A percentile compares a stretch with the other conserved stretches of the same genome.
Conservation (phyloP, 1,139 yeast species). For the Sugiyamaella japonica region DNA sequence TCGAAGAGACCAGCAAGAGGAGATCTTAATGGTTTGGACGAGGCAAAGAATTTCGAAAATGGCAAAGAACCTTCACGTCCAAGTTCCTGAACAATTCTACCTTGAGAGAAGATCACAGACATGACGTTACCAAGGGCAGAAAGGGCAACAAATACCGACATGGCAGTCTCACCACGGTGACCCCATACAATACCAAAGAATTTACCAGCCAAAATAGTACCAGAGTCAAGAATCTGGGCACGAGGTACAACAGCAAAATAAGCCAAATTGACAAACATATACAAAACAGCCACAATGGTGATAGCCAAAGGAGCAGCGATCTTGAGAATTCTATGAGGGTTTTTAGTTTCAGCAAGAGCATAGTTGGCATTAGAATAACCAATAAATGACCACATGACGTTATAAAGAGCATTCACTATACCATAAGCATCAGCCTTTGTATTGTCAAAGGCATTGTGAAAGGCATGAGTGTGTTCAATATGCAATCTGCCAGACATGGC, state of each 20-base stretch:
- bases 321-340: conserved; percentile 67
- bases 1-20: conserved; percentile 56
- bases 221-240: conserved; percentile 58
- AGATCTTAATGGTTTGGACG: conserved; percentile 56
- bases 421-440: conserved; percentile 68
- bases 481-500: conserved; percentile 67
- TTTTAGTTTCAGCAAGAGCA: conserved; percentile 74
- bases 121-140: conserved; percentile 78
- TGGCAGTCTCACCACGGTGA: conserved; percentile 58
- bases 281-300: conserved; percentile 56
- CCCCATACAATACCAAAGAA: conserved; percentile 78
- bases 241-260: conserved; percentile 77
- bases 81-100: conserved; percentile 71
- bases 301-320: conserved; percentile 75
- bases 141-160: conserved; percentile 71
- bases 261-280: conserved; percentile 68
- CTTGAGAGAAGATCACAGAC: conserved; percentile 76
- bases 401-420: conserved; percentile 72
- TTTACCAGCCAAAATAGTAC: conserved; percentile 70
- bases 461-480: conserved; percentile 56
- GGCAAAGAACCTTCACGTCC: conserved; percentile 75
- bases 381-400: conserved; percentile 74
- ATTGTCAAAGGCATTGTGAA: conserved; percentile 55
- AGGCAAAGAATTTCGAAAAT: conserved; percentile 56
- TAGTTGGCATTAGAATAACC: conserved; percentile 65